Evolutionary conservation across 305 asterid genomes (phyloP).

Genomic region (Caryopteris hybrid): DNA sequence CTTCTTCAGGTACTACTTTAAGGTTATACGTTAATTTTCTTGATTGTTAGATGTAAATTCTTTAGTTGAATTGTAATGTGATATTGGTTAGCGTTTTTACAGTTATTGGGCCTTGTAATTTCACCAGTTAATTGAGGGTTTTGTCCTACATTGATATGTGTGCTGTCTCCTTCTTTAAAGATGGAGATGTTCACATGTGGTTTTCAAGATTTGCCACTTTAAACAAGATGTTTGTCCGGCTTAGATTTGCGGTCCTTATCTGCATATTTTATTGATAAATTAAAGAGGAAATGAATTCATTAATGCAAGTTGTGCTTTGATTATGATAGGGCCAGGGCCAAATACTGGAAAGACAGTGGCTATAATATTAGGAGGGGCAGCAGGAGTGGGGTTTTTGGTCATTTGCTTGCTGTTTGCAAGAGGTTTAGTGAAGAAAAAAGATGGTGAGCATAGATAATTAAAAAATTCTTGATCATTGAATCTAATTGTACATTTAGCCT

Average conservation of each 20-base stretch:
- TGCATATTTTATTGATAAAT: constrained; percentile 25
- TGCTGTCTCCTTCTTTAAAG: constrained; percentile 18
- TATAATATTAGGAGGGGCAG: constrained; percentile 91
- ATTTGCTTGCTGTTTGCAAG: constrained; percentile 73
- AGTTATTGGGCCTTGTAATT: constrained; percentile 16
- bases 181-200: constrained; percentile 15
- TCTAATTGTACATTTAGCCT: neutral
- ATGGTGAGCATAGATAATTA: constrained; percentile 39
- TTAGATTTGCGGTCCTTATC: constrained; percentile 45
- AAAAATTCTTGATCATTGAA: neutral
- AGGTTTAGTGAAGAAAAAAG: constrained; percentile 64
- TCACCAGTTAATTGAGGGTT: constrained; percentile 15
- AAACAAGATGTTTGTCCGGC: constrained; percentile 56
- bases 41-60: neutral
- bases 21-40: neutral
- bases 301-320: constrained; percentile 31
- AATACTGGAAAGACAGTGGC: constrained; percentile 87
- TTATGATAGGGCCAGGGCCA: constrained; percentile 53
- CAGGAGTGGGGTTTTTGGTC: constrained; percentile 80
- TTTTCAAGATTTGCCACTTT: constrained; percentile 23
- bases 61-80: neutral
- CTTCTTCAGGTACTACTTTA: constrained; percentile 23
- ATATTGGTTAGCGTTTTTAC: neutral
- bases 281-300: constrained; percentile 8
- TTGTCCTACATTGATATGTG: constrained; percentile 31